Conservation (phyloP, 2,329 filamentous ascomycete genomes). For the Diaporthe caulivora region DNA sequence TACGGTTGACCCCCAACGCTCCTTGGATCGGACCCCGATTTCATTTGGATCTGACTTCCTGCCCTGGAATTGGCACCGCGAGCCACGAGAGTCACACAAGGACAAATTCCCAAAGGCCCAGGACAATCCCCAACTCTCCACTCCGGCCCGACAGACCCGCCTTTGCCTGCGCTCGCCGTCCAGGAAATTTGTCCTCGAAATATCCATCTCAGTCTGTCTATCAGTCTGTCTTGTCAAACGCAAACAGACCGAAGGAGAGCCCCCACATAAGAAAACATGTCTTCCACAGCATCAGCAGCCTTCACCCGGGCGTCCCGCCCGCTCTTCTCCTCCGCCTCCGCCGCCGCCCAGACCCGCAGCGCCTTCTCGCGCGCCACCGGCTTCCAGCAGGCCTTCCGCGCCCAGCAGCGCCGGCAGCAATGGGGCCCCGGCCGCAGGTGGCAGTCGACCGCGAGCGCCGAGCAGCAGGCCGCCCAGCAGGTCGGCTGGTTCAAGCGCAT, state of each 20-base stretch:
- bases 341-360: slow-evolving; percentile 65
- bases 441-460: slow-evolving; percentile 72
- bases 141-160: slow-evolving; percentile 8
- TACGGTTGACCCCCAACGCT: slow-evolving; percentile 7
- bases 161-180: not conserved
- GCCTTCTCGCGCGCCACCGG: slow-evolving; percentile 60
- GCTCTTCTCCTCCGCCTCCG: slow-evolving; percentile 66
- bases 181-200: not conserved
- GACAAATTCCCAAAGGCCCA: not conserved
- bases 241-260: not conserved
- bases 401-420: slow-evolving; percentile 49
- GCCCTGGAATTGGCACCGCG: slow-evolving; percentile 9
- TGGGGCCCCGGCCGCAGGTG: slow-evolving; percentile 69
- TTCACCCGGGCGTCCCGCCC: slow-evolving; percentile 69
- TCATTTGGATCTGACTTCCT: slow-evolving; percentile 1
- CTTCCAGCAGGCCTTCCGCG: slow-evolving; percentile 48
- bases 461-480: slow-evolving; percentile 46
- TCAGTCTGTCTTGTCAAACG: not conserved
- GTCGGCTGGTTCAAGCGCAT: slow-evolving; percentile 78
- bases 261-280: slow-evolving; percentile 36
- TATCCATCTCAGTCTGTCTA: not conserved
- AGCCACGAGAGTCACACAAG: slow-evolving; percentile 25
- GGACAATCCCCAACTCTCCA: slow-evolving; percentile 4
- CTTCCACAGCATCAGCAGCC: slow-evolving; percentile 54
- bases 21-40: slow-evolving; percentile 37